Conservation (phyloP, 306 rosid genomes). For the Echinosophora koreensis region DNA sequence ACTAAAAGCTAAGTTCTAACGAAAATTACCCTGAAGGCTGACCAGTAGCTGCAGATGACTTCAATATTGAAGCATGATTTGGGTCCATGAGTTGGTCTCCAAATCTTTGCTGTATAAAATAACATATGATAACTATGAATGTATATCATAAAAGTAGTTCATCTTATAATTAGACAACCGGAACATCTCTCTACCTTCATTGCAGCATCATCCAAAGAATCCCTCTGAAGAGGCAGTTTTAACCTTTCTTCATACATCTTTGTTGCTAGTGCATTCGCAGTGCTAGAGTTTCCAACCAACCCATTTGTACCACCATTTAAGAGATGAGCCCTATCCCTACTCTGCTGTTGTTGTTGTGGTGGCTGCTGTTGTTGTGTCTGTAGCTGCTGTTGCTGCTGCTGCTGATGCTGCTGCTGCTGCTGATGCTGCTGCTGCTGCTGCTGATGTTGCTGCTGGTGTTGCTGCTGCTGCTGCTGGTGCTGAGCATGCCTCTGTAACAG, state of each 20-base stretch:
- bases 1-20: slow-evolving; percentile 17
- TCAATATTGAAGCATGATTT: slow-evolving; percentile 80
- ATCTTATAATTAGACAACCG: slow-evolving; percentile 38
- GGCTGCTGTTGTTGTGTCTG: slow-evolving; percentile 65
- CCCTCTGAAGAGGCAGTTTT: slow-evolving; percentile 92
- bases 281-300: slow-evolving; percentile 83
- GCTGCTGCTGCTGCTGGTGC: slow-evolving; percentile 69
- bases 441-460: slow-evolving; percentile 55
- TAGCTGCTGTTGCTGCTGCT: slow-evolving; percentile 60
- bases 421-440: slow-evolving; percentile 53
- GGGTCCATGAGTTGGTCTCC: slow-evolving; percentile 92
- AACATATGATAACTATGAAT: slow-evolving; percentile 40
- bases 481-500: slow-evolving; percentile 79
- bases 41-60: slow-evolving; percentile 88
- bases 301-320: slow-evolving; percentile 88
- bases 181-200: slow-evolving; percentile 67
- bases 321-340: slow-evolving; percentile 94
- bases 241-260: slow-evolving; percentile 95
- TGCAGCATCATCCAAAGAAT: slow-evolving; percentile 89
- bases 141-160: slow-evolving; percentile 29
- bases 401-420: slow-evolving; percentile 55
- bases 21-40: slow-evolving; percentile 90
- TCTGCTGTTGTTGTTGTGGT: slow-evolving; percentile 68
- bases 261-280: slow-evolving; percentile 93
- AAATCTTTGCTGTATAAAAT: slow-evolving; percentile 78